Evolutionary conservation across 2,329 filamentous ascomycete species (phyloP).

Genomic region (Nannizziopsis barbatae): DNA sequence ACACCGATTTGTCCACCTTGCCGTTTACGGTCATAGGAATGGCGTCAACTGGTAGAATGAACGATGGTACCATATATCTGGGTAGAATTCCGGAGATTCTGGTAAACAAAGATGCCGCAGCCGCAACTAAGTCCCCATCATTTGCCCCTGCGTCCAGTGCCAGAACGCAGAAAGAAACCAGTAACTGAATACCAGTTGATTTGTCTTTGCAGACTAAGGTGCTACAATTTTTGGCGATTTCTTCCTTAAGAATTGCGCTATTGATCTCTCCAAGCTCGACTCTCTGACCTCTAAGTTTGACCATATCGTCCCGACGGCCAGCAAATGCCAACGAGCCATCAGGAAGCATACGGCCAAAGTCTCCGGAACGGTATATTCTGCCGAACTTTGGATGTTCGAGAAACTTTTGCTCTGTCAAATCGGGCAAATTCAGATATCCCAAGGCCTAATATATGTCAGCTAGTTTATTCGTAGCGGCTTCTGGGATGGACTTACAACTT

Average conservation of each 20-base stretch:
- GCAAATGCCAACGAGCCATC: constrained; percentile 64
- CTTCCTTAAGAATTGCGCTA: constrained; percentile 45
- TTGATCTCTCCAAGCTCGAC: constrained; percentile 72
- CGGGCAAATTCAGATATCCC: constrained; percentile 59
- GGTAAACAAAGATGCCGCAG: constrained; percentile 42
- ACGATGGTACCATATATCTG: constrained; percentile 67
- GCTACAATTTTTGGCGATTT: constrained; percentile 48
- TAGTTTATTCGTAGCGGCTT: constrained; percentile 7
- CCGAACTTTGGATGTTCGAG: constrained; percentile 58
- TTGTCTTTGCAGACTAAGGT: constrained; percentile 44
- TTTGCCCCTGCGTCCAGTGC: background rate
- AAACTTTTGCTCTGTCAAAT: constrained; percentile 55
- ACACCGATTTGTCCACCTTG: constrained; percentile 54
- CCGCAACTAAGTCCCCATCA: constrained; percentile 4
- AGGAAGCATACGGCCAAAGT: constrained; percentile 65
- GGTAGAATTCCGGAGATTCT: constrained; percentile 49
- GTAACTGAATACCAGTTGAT: constrained; percentile 36
- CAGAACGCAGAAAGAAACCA: constrained; percentile 61
- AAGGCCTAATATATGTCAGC: constrained; percentile 31
- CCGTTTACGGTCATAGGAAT: constrained; percentile 64
- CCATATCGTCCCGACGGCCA: constrained; percentile 64
- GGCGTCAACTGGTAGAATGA: constrained; percentile 55
- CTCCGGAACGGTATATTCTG: constrained; percentile 69
- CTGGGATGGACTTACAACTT: constrained; percentile 46
- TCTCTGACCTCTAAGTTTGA: constrained; percentile 70